Base-by-base conservation (phyloP, 2,329 filamentous ascomycete species). In the Neonectria neomacrospora region DNA sequence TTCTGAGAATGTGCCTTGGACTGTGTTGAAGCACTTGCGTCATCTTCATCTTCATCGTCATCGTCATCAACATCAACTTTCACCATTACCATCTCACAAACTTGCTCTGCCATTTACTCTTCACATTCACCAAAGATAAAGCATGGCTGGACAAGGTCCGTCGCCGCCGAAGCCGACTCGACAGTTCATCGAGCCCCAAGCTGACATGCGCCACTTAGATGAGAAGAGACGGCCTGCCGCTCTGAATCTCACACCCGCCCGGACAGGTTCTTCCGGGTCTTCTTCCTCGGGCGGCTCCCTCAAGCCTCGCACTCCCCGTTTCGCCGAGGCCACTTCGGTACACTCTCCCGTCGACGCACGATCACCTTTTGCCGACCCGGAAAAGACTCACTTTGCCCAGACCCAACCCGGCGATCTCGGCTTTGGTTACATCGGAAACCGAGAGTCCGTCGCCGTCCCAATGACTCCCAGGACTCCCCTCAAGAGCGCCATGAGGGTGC, bases 401-500 rank as follows among this genome's bases (percentile, higher is more conserved):
- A 82, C 89, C 57, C 90, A 93, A 76, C 91, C 94, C 32, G 92
- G 90, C 63, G 94, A 97, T 80, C 88, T 97, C 68, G 94, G 94
- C 69, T 97, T 98, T 79, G 94, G 94, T 77, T 97, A 97, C 81
- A 91, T 97, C 75, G 85, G 88, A 72, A 85, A 85, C 71, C 80
- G 82, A 76, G 82, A 89, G 71, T 80, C 85, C 64, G 85, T 89
- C 74, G 84, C 84, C 68, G 83, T 87, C 76, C 90, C 86, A 63
- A 87, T 86, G 83, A 87, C 90, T 39, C 92, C 93, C 56, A 90
- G 86, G 72, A 91, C 92, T 20, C 93, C 93, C 7, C 86, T 97
- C 72, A 97, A 96, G 85, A 97, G 93, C 79, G 94, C 94, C 57
- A 86, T 97, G 84, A 97, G 88, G 81, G 90, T 92, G 18, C 94